These are phyloP conservation scores for Kodamaea nitidulidarum DNA, from an alignment of 805 yeast species.

Conservation along the genomic window DNA sequence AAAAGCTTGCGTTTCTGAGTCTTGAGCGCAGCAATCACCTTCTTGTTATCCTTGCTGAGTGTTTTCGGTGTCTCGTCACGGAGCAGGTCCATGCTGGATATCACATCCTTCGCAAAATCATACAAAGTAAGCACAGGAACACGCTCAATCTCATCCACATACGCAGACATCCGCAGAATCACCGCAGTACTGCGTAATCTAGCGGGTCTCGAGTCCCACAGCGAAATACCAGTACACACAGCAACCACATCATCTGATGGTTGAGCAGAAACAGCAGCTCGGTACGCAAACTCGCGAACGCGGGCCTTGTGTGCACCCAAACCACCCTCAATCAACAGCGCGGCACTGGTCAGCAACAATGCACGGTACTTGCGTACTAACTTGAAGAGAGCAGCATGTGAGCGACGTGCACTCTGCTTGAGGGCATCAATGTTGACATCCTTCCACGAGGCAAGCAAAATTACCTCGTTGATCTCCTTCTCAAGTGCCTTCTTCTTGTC, in stretches of 20 bases:
- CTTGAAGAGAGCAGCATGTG: constrained; percentile 82
- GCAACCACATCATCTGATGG: too few species aligned
- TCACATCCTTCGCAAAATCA: constrained; percentile 51
- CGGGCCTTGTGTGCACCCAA: too few species aligned
- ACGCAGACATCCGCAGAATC: constrained; percentile 55
- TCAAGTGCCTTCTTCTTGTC: constrained; percentile 53
- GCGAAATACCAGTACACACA: neutral
- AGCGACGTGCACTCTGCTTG: constrained; percentile 87
- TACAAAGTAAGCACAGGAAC: constrained; percentile 25
- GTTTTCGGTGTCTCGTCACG: constrained; percentile 73
- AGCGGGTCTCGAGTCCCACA: constrained; percentile 55
- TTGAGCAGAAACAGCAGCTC: too few species aligned
- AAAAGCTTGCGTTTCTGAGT: constrained; percentile 76
- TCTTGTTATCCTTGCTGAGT: constrained; percentile 70
- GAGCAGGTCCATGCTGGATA: constrained; percentile 57
- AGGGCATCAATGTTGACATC: constrained; percentile 92
- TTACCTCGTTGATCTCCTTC: constrained; percentile 80
- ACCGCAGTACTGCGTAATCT: too few species aligned
- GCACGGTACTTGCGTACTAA: constrained; percentile 76
- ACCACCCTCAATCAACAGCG: constrained; percentile 60
- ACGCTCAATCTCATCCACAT: constrained; percentile 45
- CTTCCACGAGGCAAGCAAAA: constrained; percentile 92
- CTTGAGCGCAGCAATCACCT: constrained; percentile 62
- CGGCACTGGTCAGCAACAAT: constrained; percentile 49
- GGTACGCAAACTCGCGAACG: too few species aligned